Evolutionary conservation across 768 basidiomycete genomes (phyloP).

Genomic region (Auricularia sp.): DNA sequence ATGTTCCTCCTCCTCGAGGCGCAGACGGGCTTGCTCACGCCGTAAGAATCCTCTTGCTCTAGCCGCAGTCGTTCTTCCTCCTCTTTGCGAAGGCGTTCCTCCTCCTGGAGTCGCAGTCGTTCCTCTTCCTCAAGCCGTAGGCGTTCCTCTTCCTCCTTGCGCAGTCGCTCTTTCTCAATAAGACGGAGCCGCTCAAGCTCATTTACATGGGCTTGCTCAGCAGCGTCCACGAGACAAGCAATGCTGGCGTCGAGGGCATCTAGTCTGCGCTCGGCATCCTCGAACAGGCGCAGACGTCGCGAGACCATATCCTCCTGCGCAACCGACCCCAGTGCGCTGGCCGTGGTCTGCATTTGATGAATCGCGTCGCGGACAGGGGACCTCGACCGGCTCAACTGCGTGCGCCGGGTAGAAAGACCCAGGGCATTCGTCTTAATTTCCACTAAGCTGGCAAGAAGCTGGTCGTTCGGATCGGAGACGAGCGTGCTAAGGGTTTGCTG

Average conservation of each 20-base stretch:
- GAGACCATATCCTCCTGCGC: constrained; percentile 4
- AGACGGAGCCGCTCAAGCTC: background rate
- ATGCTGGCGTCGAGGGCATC: background rate
- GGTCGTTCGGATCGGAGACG: background rate
- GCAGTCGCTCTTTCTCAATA: constrained; percentile 28
- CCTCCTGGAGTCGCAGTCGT: constrained; percentile 13
- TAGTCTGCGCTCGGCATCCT: background rate
- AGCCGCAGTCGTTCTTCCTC: constrained; percentile 23
- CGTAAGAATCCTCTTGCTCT: background rate
- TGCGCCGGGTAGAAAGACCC: background rate
- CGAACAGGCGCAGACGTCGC: constrained; percentile 1
- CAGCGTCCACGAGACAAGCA: background rate
- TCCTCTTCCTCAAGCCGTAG: constrained; percentile 14
- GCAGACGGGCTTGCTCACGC: constrained; percentile 7
- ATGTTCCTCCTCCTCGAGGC: constrained; percentile 8
- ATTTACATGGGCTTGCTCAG: background rate
- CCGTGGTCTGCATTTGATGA: background rate
- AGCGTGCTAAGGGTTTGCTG: constrained; percentile 17
- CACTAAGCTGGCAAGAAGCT: background rate
- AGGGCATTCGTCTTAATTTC: background rate
- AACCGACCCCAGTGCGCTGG: background rate
- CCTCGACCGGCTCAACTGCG: background rate
- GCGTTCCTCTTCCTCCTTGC: constrained; percentile 14
- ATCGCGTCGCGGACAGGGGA: background rate
- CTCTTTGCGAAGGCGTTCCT: constrained; percentile 8